phyloP scores from a whole-genome alignment of 139 green algal species.

The Prasinococcaceae sp. region DNA sequence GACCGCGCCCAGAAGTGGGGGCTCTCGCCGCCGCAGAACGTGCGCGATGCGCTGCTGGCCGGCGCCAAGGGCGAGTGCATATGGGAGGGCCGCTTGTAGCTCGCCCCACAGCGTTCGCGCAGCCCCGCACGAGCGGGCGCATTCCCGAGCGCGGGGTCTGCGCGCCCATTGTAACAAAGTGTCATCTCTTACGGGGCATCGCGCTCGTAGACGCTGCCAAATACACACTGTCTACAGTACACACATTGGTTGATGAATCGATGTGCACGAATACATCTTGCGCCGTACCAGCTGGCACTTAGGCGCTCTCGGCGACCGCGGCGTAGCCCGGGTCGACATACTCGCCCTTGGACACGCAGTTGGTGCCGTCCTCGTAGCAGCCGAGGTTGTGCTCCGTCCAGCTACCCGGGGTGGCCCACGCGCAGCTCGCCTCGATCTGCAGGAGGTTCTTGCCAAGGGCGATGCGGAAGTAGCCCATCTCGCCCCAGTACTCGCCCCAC shows the following conservation, averaged over 20 bases:
- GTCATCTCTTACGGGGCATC: too few relatives aligned
- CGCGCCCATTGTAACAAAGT: too few relatives aligned
- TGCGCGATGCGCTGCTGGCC: slow-evolving; percentile 16
- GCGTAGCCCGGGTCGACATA: slow-evolving; percentile 10
- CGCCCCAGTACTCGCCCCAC: slow-evolving; percentile 63
- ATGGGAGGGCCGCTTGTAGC: slow-evolving; percentile 16
- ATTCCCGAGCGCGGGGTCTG: too few relatives aligned
- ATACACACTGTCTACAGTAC: too few relatives aligned
- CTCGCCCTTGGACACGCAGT: slow-evolving; percentile 7
- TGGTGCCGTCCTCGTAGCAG: slow-evolving; percentile 16
- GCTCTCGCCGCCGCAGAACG: slow-evolving; percentile 19
- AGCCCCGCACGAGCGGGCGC: too few relatives aligned
- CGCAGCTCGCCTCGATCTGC: slow-evolving; percentile 50
- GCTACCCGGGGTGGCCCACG: slow-evolving; percentile 30
- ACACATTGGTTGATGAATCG: too few relatives aligned
- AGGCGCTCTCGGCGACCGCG: too few relatives aligned
- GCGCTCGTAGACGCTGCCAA: too few relatives aligned
- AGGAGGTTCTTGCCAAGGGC: slow-evolving; percentile 54
- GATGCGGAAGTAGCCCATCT: slow-evolving; percentile 59
- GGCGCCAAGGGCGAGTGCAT: slow-evolving; percentile 3
- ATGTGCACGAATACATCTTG: too few relatives aligned
- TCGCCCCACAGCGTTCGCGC: too few relatives aligned
- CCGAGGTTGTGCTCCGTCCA: slow-evolving; percentile 6
- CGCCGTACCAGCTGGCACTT: too few relatives aligned
- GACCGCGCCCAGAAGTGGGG: slow-evolving; percentile 21